These are phyloP conservation scores for Carex scoparia DNA, from an alignment of 176 grass and related monocot genomes.

Conservation along the genomic window DNA sequence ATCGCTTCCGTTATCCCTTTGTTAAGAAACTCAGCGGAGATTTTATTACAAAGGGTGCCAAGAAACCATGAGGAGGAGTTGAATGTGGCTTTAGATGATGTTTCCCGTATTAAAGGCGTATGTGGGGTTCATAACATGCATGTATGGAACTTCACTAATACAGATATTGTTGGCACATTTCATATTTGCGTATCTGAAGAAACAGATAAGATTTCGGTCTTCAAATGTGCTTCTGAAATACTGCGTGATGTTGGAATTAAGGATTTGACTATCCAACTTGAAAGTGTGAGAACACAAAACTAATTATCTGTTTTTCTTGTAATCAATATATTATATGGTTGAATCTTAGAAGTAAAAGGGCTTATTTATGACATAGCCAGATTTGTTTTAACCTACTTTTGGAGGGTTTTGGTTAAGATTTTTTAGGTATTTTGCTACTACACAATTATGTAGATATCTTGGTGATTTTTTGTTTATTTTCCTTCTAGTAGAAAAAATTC, in stretches of 20 bases:
- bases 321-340: not conserved
- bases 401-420: not conserved
- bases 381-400: not conserved
- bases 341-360: not conserved
- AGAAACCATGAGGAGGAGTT: conserved; percentile 79
- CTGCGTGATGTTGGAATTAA: conserved; percentile 69
- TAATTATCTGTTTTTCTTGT: conserved; percentile 7
- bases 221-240: conserved; percentile 47
- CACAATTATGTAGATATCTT: conserved; percentile 6
- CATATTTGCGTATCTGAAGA: conserved; percentile 58
- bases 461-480: conserved; percentile 4
- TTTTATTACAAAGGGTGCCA: conserved; percentile 91
- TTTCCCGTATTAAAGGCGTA: conserved; percentile 59
- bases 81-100: conserved; percentile 54
- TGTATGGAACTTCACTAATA: conserved; percentile 96
- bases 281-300: conserved; percentile 45
- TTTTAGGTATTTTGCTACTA: not conserved
- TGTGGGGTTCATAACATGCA: conserved; percentile 61
- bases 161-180: conserved; percentile 76
- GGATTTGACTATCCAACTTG: conserved; percentile 78
- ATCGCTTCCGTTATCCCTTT: conserved; percentile 80
- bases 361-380: not conserved
- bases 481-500: not conserved
- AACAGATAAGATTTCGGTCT: conserved; percentile 48
- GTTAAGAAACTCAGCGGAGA: conserved; percentile 93